phyloP scores from a whole-genome alignment of 805 yeast species.

The Priceomyces fermenticarens region DNA sequence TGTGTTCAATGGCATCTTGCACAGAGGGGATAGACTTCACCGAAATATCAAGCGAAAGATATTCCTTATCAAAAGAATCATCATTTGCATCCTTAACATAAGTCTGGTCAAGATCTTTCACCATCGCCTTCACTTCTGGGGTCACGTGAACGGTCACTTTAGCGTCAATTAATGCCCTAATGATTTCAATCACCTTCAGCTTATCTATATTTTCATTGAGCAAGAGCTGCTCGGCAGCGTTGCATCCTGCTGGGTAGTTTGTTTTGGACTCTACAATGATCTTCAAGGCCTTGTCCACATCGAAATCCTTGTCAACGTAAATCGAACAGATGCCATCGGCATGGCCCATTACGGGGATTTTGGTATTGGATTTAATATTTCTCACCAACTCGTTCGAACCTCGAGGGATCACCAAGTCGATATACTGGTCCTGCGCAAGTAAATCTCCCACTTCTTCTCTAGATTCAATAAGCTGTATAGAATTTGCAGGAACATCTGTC shows the following conservation, averaged over 20 bases:
- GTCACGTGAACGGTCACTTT: conserved; percentile 76
- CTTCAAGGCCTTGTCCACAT: conserved; percentile 69
- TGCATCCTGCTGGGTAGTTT: conserved; percentile 98
- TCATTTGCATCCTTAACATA: conserved; percentile 49
- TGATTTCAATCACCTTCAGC: conserved; percentile 18
- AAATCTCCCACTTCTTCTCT: conserved; percentile 88
- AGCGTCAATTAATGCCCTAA: conserved; percentile 48
- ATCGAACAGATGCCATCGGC: conserved; percentile 97
- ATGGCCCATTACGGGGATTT: conserved; percentile 96
- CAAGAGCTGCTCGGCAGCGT: conserved; percentile 87
- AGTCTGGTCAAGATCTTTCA: conserved; percentile 16
- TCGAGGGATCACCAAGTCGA: conserved; percentile 94
- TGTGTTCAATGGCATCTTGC: conserved; percentile 77
- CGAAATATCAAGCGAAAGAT: conserved; percentile 78
- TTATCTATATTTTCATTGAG: conserved; percentile 47
- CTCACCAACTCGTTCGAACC: conserved; percentile 94
- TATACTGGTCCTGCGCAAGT: conserved; percentile 79
- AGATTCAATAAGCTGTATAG: conserved; percentile 84
- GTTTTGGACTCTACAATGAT: conserved; percentile 86
- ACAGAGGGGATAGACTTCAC: conserved; percentile 59
- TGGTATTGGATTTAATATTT: conserved; percentile 79
- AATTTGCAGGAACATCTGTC: conserved; percentile 74
- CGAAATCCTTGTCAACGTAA: conserved; percentile 75
- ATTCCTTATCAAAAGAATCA: conserved; percentile 80
- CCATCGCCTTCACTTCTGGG: conserved; percentile 40